Evolutionary conservation across 129 eudicot species (phyloP), one percentile per base, ranked within the genome.

Genomic region (Tagetes erecta): DNA sequence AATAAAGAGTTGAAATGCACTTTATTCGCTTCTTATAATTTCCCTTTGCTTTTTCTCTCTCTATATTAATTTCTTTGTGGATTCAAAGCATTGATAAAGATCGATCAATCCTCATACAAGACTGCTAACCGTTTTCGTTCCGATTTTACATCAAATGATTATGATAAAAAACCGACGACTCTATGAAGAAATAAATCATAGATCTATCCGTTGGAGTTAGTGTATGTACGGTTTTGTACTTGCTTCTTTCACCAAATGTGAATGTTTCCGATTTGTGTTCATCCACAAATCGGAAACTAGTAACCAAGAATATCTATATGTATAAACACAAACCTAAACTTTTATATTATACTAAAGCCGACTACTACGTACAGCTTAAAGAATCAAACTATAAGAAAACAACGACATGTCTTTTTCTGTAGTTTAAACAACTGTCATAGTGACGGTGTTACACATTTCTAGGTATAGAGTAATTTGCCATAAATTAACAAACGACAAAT

Each of bases 401-500:
- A 3, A 20, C 8, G 6, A 47, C 11, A 47, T 47, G 10, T 6
- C 5, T 40, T 6, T 40, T 4, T 6, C 51, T 0, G 13, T 51
- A 51, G 31, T 6, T 51, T 51, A 30, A 57, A 14, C 60, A 55
- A 55, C 60, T 20, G 8, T 55, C 35, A 27, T 55, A 10, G 13
- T 57, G 64, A 57, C 33, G 2, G 64, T 31, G 12, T 57, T 57
- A 5, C n/a, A 5, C 33, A 30, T 31, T 30, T 57, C 45, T 5
- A 45, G 10, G 30, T 5, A 62, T 62, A 2, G 20, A 36, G 8
- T 62, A 3, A n/a, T 62, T 62, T 62, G 37, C 30, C 45, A 62
- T 10, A 62, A 62, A 12, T 35, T 35, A 36, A 62, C 30, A 37
- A 62, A 62, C 74, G 68, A 67, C 49, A 76, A 76, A 55, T 31